phyloP scores from a whole-genome alignment of 225 moss, liverwort and hornwort genomes.

The Ulota crispa region DNA sequence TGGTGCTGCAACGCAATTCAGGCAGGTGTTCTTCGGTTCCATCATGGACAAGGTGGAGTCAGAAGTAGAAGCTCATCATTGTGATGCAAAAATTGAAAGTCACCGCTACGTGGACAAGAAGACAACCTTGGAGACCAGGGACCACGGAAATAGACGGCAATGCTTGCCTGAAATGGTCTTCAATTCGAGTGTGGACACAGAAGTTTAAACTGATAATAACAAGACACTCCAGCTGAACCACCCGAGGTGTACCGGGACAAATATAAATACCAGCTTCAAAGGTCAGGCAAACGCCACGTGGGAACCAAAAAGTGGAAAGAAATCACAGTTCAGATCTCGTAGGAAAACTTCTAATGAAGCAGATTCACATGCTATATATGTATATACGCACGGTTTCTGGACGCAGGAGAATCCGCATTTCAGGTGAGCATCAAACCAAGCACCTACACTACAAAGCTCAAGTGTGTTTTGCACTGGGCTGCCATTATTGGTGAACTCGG shows the following conservation, averaged over 20 bases:
- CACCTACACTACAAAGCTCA: neutral
- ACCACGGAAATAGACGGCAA: constrained; percentile 12
- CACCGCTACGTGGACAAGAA: neutral
- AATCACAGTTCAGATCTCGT: neutral
- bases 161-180: constrained; percentile 18
- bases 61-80: constrained; percentile 11
- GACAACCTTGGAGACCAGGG: constrained; percentile 12
- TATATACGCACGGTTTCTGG: constrained; percentile 29
- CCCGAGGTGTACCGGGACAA: neutral
- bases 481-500: neutral
- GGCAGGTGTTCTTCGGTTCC: constrained; percentile 37
- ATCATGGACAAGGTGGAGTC: constrained; percentile 21
- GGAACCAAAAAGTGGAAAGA: neutral
- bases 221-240: constrained; percentile 8
- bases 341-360: constrained; percentile 3
- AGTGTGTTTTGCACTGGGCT: neutral
- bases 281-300: constrained; percentile 6
- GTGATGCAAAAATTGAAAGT: constrained; percentile 9
- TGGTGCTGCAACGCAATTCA: constrained; percentile 22
- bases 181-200: neutral
- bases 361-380: constrained; percentile 12
- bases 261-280: neutral
- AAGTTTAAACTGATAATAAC: neutral
- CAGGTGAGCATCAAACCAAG: constrained; percentile 14
- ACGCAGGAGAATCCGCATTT: neutral